Evolutionary conservation across 768 basidiomycete genomes (phyloP), one percentile per base, ranked within the genome.

Genomic region (Suillus subluteus): DNA sequence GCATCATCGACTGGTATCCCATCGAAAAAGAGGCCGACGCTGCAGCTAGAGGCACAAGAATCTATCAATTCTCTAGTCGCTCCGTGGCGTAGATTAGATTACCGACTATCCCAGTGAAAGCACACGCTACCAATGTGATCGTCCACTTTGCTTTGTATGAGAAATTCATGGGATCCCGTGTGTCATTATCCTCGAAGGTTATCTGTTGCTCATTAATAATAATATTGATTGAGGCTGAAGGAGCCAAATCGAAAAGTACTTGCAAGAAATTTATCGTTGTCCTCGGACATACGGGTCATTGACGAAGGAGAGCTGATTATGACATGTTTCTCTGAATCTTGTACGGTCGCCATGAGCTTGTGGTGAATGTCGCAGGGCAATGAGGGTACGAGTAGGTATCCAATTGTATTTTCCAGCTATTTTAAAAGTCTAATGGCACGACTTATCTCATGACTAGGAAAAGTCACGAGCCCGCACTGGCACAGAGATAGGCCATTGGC

Each of bases 1-100:
- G 65, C 21, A 76, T 83, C 88, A 91, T 88, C 2, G 86, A 84
- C 3, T 78, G 69, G 68, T 82, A 80, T 0, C 88, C 88, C 67
- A 86, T 71, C 40, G 80, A 84, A 72, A 85, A 89, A 2, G 84
- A 79, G 2, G 82, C 75, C 6, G 82, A 78, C 1, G 81, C 75
- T 3, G 84, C 80, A 44, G 86, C 88, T 84, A 44, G 30, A 37
- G 40, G 40, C 15, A 44, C 23, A 44, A 15, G 11, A 46, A 32
- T 43, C 26, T 21, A 11, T 61, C 41, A 43, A 43, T 4, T 13
- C 18, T 43, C 41, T 21, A 12, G 9, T 50, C 32, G 26, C 41
- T 55, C 23, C 26, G 9, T 52, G 64, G 32, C 23, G 44, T 54
- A 38, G n/a, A 32, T 58, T 23, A 9, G 9, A 59, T 61, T 65